A percentile compares a stretch with the other conserved stretches of the same genome.
Evolutionary conservation across 2,329 filamentous ascomycete species (phyloP).

Genomic region (Fusarium succisae): DNA sequence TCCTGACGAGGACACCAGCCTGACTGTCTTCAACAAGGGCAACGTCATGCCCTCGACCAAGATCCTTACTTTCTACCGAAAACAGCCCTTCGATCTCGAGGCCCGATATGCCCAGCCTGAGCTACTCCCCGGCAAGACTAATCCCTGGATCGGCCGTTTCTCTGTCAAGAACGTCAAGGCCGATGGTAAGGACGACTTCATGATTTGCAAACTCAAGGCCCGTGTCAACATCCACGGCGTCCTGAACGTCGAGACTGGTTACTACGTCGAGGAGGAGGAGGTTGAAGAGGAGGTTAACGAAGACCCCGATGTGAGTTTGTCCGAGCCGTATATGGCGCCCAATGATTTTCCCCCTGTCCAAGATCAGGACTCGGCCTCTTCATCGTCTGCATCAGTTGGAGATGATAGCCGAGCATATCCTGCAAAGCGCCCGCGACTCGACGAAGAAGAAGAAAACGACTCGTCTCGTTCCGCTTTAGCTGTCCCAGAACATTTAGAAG

Average conservation of each 20-base stretch:
- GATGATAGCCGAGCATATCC: slow-evolving; percentile 22
- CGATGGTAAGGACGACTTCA: slow-evolving; percentile 93
- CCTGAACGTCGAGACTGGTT: slow-evolving; percentile 94
- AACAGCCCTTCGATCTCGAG: slow-evolving; percentile 96
- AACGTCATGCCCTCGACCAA: slow-evolving; percentile 98
- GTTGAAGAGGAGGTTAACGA: slow-evolving; percentile 92
- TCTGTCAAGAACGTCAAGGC: slow-evolving; percentile 98
- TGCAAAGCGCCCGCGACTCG: slow-evolving; percentile 34
- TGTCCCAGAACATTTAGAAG: neutral
- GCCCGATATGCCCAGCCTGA: slow-evolving; percentile 92
- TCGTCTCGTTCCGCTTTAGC: slow-evolving; percentile 1
- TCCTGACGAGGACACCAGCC: slow-evolving; percentile 95
- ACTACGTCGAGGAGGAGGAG: slow-evolving; percentile 98
- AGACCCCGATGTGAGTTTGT: slow-evolving; percentile 74
- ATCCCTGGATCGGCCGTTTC: slow-evolving; percentile 96
- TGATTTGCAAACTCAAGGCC: slow-evolving; percentile 99
- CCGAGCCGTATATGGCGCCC: neutral
- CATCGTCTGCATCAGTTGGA: slow-evolving; percentile 26
- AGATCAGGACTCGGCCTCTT: neutral
- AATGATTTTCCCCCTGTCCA: neutral
- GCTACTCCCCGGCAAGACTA: slow-evolving; percentile 84
- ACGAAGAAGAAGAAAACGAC: neutral
- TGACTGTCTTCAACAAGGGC: slow-evolving; percentile 97
- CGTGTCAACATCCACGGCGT: slow-evolving; percentile 96
- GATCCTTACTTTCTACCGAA: slow-evolving; percentile 99